Percentiles rank a stretch among this genome's conserved stretches.
Conservation (phyloP, 495 filamentous ascomycete genomes). For the Daldinia childiae region DNA sequence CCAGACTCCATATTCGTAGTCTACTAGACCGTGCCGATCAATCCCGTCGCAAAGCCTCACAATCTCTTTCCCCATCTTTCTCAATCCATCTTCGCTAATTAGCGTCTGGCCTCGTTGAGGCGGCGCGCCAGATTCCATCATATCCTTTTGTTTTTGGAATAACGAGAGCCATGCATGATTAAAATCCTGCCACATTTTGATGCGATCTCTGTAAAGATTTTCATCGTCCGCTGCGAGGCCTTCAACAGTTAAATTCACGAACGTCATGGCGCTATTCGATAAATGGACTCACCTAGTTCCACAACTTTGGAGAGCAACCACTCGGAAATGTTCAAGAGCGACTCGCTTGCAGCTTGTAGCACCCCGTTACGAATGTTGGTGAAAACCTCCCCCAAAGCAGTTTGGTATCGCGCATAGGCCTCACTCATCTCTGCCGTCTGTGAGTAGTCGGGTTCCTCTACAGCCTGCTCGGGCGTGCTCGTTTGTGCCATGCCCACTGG, state of each 20-base stretch:
- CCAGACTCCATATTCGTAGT: slow-evolving; percentile 97
- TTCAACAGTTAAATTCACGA: slow-evolving; percentile 37
- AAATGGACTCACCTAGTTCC: slow-evolving; percentile 75
- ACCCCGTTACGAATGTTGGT: slow-evolving; percentile 76
- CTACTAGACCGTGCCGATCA: slow-evolving; percentile 89
- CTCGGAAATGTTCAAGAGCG: slow-evolving; percentile 79
- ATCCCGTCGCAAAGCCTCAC: slow-evolving; percentile 84
- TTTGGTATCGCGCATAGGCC: slow-evolving; percentile 79
- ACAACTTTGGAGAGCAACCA: slow-evolving; percentile 86
- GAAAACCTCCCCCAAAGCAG: slow-evolving; percentile 76
- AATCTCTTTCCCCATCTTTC: slow-evolving; percentile 82
- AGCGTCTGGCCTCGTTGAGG: slow-evolving; percentile 70
- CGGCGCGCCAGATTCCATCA: slow-evolving; percentile 69
- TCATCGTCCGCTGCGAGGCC: slow-evolving; percentile 73
- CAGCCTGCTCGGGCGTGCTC: slow-evolving; percentile 42
- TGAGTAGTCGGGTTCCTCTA: slow-evolving; percentile 43
- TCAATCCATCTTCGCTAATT: slow-evolving; percentile 72
- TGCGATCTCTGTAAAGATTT: slow-evolving; percentile 70
- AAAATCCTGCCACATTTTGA: slow-evolving; percentile 92
- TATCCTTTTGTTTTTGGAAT: slow-evolving; percentile 86
- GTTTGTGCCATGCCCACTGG: slow-evolving; percentile 55
- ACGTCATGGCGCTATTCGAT: slow-evolving; percentile 31
- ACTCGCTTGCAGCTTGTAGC: slow-evolving; percentile 75
- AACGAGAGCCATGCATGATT: slow-evolving; percentile 93
- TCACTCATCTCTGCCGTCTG: slow-evolving; percentile 61